A percentile compares a stretch with the other conserved stretches of the same genome.
phyloP scores from a whole-genome alignment of 768 basidiomycete genomes.

The Rhodotorula babjevae region DNA sequence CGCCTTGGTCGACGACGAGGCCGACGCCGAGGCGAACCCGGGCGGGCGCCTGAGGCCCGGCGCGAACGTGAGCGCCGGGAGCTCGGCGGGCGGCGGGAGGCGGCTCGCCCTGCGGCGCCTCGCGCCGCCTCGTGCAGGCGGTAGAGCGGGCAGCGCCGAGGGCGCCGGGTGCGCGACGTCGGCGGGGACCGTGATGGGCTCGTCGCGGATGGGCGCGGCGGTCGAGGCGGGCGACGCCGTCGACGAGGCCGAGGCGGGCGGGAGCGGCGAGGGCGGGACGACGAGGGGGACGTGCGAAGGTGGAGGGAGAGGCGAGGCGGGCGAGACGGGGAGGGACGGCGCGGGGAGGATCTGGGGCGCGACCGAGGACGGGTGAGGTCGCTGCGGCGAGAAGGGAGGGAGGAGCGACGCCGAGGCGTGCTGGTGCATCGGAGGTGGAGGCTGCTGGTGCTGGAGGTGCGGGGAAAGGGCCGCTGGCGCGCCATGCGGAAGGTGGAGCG shows the following conservation, averaged over 20 bases:
- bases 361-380: neutral
- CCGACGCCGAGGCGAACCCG: too few relatives aligned
- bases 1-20: neutral
- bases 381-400: constrained; percentile 7
- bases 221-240: neutral
- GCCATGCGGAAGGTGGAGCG: neutral
- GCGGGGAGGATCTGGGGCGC: neutral
- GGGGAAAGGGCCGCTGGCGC: neutral
- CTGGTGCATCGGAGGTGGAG: neutral
- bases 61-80: neutral
- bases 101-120: constrained; percentile 79
- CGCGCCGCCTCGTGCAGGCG: constrained; percentile 64
- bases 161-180: neutral
- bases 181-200: constrained; percentile 7
- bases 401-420: neutral
- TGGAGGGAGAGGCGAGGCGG: constrained; percentile 15
- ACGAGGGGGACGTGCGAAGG: neutral
- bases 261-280: neutral
- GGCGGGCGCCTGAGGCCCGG: neutral
- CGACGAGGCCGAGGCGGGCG: neutral
- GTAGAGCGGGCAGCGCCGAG: neutral
- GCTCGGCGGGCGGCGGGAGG: constrained; percentile 69
- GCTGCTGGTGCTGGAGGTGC: neutral
- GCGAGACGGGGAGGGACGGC: constrained; percentile 20
- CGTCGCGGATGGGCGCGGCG: constrained; percentile 46